phyloP scores from a whole-genome alignment of 192 early-diverging fungal species.

The Nowakowskiella sp. region DNA sequence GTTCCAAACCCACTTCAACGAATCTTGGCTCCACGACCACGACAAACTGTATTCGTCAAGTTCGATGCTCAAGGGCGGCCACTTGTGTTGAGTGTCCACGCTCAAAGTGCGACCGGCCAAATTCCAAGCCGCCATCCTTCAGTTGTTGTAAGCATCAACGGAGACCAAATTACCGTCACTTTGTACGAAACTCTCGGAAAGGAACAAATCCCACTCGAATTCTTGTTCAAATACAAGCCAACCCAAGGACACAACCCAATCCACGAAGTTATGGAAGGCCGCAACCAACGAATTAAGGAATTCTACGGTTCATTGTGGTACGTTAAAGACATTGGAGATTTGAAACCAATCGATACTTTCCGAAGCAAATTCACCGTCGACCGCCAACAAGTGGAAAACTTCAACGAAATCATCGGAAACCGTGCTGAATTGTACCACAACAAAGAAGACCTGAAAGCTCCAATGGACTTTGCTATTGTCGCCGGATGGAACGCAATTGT shows the following conservation, averaged over 20 bases:
- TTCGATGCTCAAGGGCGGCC: constrained; percentile 29
- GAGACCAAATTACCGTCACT: constrained; percentile 37
- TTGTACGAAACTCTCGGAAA: constrained; percentile 59
- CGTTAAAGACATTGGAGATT: constrained; percentile 36
- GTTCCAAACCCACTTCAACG: constrained; percentile 36
- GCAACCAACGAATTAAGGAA: constrained; percentile 74
- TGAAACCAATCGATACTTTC: constrained; percentile 60
- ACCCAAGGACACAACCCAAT: constrained; percentile 71
- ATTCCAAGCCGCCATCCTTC: constrained; percentile 36
- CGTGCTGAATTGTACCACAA: constrained; percentile 40
- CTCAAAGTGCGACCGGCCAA: constrained; percentile 14
- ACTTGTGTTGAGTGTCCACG: constrained; percentile 36
- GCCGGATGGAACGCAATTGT: constrained; percentile 85
- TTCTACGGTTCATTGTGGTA: constrained; percentile 84
- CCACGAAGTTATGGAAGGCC: constrained; percentile 79
- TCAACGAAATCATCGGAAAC: constrained; percentile 72
- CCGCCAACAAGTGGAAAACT: constrained; percentile 59
- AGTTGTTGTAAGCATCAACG: constrained; percentile 35
- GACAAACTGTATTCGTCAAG: constrained; percentile 40
- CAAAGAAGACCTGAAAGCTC: constrained; percentile 31
- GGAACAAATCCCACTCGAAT: constrained; percentile 62
- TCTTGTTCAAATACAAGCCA: constrained; percentile 76
- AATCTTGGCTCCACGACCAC: constrained; percentile 32
- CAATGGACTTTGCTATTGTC: constrained; percentile 94
- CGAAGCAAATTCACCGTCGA: constrained; percentile 56